Evolutionary conservation across 2,329 filamentous ascomycete species (phyloP).

Genomic region (Diaporthe aspalathi): DNA sequence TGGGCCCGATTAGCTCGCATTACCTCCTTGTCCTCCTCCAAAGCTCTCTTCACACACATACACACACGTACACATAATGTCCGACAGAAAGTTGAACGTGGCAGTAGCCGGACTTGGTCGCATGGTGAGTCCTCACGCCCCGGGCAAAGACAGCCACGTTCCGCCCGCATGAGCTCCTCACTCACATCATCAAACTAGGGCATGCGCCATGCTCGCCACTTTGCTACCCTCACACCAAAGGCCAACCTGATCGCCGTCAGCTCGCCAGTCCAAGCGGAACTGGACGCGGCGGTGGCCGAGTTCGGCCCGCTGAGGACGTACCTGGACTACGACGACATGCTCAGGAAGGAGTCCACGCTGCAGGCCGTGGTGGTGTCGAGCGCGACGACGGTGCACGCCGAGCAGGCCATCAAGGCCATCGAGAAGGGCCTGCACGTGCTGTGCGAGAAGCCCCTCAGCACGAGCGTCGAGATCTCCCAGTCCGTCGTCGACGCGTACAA

Average conservation of each 20-base stretch:
- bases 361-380: slow-evolving; percentile 56
- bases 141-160: background rate
- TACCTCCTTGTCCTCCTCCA: too few species aligned
- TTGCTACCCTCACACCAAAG: slow-evolving; percentile 42
- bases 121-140: slow-evolving; percentile 48
- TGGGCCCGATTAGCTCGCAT: too few species aligned
- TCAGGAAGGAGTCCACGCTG: slow-evolving; percentile 50
- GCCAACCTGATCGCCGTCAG: slow-evolving; percentile 14
- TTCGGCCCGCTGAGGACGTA: slow-evolving; percentile 59
- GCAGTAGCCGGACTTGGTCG: slow-evolving; percentile 62
- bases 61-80: background rate
- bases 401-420: slow-evolving; percentile 68
- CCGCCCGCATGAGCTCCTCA: background rate
- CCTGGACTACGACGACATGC: slow-evolving; percentile 58
- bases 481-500: slow-evolving; percentile 68
- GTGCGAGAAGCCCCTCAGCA: slow-evolving; percentile 71
- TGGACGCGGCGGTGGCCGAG: slow-evolving; percentile 57
- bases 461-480: slow-evolving; percentile 62
- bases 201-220: slow-evolving; percentile 61
- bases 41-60: too few species aligned
- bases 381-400: slow-evolving; percentile 65
- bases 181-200: slow-evolving; percentile 46
- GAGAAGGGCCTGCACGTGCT: slow-evolving; percentile 65
- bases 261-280: slow-evolving; percentile 36
- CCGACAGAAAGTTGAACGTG: slow-evolving; percentile 49